Percentiles rank a stretch among this genome's conserved stretches.
Conservation (phyloP, 257 asterid genomes). For the Scutellaria minor region DNA sequence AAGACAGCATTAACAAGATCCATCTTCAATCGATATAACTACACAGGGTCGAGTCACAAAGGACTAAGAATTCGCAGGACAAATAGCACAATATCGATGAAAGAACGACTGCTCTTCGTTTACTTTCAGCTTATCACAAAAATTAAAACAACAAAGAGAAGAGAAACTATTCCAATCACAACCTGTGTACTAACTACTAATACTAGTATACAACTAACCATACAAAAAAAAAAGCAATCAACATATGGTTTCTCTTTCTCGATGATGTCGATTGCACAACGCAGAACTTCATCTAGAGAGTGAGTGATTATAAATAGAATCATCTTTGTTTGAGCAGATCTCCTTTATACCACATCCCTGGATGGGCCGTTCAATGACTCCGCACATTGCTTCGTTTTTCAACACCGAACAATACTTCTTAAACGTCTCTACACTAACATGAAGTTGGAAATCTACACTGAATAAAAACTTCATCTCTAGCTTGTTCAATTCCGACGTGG, state of each 20-base stretch:
- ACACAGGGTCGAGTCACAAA: no score
- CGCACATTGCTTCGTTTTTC: conserved; percentile 53
- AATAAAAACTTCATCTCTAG: conserved; percentile 82
- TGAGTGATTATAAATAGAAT: conserved; percentile 48
- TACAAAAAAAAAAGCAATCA: no score
- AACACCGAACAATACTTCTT: conserved; percentile 65
- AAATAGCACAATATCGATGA: no score
- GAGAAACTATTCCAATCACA: not conserved
- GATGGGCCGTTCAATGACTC: conserved; percentile 60
- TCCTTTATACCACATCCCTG: conserved; percentile 53
- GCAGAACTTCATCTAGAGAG: conserved; percentile 50
- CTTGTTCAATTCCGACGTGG: conserved; percentile 80
- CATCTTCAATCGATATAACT: no score
- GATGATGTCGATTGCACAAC: not conserved
- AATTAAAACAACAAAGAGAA: no score
- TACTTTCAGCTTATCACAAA: no score
- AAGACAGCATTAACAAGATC: no score
- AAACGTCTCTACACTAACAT: conserved; percentile 67
- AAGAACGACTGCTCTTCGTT: no score
- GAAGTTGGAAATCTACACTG: conserved; percentile 69
- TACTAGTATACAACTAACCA: no score
- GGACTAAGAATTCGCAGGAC: no score
- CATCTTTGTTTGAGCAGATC: conserved; percentile 62
- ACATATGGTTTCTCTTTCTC: not conserved
- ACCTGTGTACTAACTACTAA: no score